Percentiles rank a stretch among this genome's conserved stretches.
Evolutionary conservation across 192 early-diverging fungal species (phyloP).

Genomic region (Backusella luteola): DNA sequence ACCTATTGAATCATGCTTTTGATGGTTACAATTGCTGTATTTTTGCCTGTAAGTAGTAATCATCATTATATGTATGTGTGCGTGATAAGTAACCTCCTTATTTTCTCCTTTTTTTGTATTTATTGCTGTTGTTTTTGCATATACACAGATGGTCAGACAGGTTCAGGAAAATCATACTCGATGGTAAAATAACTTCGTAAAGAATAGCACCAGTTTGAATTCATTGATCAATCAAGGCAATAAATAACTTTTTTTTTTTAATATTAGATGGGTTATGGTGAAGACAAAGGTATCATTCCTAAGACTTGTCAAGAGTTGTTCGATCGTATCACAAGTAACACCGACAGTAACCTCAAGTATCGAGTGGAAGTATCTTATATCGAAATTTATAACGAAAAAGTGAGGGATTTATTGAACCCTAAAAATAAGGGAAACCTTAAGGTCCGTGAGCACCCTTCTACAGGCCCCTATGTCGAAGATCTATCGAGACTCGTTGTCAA

Average conservation of each 20-base stretch:
- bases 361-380: slow-evolving; percentile 84
- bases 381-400: slow-evolving; percentile 89
- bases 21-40: slow-evolving; percentile 91
- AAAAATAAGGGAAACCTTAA: slow-evolving; percentile 68
- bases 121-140: neutral
- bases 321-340: slow-evolving; percentile 50
- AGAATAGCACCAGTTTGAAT: neutral
- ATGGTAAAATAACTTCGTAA: slow-evolving; percentile 42
- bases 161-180: slow-evolving; percentile 71
- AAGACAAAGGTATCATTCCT: slow-evolving; percentile 86
- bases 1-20: slow-evolving; percentile 85
- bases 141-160: slow-evolving; percentile 71
- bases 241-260: neutral
- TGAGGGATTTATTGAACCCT: slow-evolving; percentile 79
- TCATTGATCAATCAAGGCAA: neutral
- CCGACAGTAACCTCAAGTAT: slow-evolving; percentile 47
- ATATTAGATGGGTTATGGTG: slow-evolving; percentile 62
- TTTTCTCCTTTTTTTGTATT: slow-evolving; percentile 11
- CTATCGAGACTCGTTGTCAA: slow-evolving; percentile 80
- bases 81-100: neutral
- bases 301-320: slow-evolving; percentile 79
- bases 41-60: slow-evolving; percentile 74
- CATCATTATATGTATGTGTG: neutral
- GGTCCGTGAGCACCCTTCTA: slow-evolving; percentile 77
- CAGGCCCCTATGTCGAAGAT: slow-evolving; percentile 91